These are phyloP conservation scores for Globisporangium polare DNA, from an alignment of 352 stramenopile genomes.

Conservation along the genomic window DNA sequence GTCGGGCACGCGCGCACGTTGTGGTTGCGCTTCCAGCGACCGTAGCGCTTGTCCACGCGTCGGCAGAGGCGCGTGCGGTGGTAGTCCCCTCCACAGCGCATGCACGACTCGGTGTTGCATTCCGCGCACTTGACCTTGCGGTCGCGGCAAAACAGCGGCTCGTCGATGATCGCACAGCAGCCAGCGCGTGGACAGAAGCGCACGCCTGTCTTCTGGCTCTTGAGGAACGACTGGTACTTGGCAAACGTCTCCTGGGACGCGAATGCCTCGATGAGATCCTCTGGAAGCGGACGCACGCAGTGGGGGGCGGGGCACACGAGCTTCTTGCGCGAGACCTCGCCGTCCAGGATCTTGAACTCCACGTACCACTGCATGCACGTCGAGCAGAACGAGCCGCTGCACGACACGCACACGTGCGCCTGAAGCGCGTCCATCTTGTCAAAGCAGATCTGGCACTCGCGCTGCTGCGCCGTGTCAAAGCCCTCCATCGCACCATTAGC, in stretches of 20 bases:
- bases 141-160: conserved; percentile 42
- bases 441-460: conserved; percentile 76
- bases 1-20: conserved; percentile 68
- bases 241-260: conserved; percentile 40
- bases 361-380: conserved; percentile 73
- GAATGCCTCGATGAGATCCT: conserved; percentile 50
- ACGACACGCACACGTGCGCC: conserved; percentile 41
- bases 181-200: conserved; percentile 69
- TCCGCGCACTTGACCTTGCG: conserved; percentile 40
- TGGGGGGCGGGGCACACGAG: conserved; percentile 66
- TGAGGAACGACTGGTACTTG: conserved; percentile 67
- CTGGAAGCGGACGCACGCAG: conserved; percentile 39
- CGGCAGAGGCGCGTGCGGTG: conserved; percentile 54
- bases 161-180: conserved; percentile 54
- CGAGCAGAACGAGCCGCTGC: conserved; percentile 43
- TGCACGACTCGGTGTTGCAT: conserved; percentile 60
- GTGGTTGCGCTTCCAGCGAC: conserved; percentile 61
- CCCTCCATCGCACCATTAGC: conserved; percentile 10
- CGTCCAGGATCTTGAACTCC: conserved; percentile 72
- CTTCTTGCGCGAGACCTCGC: conserved; percentile 69
- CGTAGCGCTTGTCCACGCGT: conserved; percentile 61
- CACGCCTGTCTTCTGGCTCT: conserved; percentile 59
- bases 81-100: conserved; percentile 58
- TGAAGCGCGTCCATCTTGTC: conserved; percentile 48
- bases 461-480: conserved; percentile 24